Conservation (phyloP, 2,329 filamentous ascomycete species). For the Neonectria neomacrospora region DNA sequence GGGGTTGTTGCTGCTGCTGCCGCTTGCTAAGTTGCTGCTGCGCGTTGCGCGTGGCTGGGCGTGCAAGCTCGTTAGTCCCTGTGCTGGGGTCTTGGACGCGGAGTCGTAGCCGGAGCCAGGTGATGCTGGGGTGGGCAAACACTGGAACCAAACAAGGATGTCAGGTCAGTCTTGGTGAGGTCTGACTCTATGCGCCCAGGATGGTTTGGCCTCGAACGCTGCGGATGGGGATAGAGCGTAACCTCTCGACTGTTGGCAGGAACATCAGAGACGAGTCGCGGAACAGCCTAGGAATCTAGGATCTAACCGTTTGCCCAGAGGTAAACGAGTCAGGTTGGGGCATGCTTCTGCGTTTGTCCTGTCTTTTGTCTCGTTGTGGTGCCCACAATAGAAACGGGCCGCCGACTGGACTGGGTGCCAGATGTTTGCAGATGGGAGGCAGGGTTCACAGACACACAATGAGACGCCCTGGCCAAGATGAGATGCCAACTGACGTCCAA, state of each 20-base stretch:
- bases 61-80: conserved; percentile 26
- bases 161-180: conserved; percentile 18
- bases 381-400: conserved; percentile 2
- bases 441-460: conserved; percentile 20
- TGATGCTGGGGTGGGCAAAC: conserved; percentile 30
- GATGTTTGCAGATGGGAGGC: conserved; percentile 7
- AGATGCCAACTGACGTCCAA: conserved; percentile 12
- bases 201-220: conserved; percentile 6
- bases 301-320: conserved; percentile 3
- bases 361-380: conserved; percentile 11
- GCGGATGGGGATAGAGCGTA: conserved; percentile 14
- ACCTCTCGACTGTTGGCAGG: conserved; percentile 3
- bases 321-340: conserved; percentile 1
- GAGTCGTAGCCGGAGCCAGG: conserved; percentile 28
- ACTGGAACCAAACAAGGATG: conserved; percentile 29
- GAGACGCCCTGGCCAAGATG: conserved; percentile 13
- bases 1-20: conserved; percentile 9
- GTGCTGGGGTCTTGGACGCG: conserved; percentile 24
- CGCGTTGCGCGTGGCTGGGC: conserved; percentile 27
- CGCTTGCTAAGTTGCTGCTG: conserved; percentile 19
- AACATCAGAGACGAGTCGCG: conserved; percentile 9
- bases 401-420: conserved; percentile 1
- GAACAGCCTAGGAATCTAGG: neutral
- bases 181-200: conserved; percentile 8
- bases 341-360: neutral